These are phyloP conservation scores for Aspergillus heteromorphus DNA, from an alignment of 495 filamentous ascomycete genomes.

Conservation along the genomic window DNA sequence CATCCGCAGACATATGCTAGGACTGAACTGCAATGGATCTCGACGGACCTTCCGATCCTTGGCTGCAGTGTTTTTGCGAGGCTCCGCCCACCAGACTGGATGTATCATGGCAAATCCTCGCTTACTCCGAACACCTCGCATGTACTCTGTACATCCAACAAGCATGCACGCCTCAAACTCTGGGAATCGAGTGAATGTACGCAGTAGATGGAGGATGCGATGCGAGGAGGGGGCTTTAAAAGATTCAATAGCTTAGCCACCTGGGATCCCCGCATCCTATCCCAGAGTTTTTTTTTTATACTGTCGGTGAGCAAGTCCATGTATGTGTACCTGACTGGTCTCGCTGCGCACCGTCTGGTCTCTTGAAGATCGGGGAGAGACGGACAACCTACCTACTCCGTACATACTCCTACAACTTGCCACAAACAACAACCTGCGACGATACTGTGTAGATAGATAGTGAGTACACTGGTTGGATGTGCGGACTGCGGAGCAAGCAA, in stretches of 20 bases:
- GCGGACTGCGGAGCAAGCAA: too few relatives aligned
- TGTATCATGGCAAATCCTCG: not conserved
- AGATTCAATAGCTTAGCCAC: conserved; percentile 12
- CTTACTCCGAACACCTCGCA: not conserved
- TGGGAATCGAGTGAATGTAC: not conserved
- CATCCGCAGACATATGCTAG: not conserved
- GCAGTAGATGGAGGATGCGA: too few relatives aligned
- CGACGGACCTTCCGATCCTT: not conserved
- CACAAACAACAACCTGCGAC: too few relatives aligned
- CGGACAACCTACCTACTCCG: not conserved
- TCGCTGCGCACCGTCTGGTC: not conserved
- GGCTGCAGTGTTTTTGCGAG: not conserved
- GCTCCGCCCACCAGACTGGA: not conserved
- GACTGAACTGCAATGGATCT: not conserved
- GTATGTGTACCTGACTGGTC: not conserved
- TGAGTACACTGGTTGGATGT: too few relatives aligned
- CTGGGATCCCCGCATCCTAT: not conserved
- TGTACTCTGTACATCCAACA: not conserved
- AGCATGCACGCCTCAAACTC: not conserved
- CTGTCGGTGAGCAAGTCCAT: conserved; percentile 3
- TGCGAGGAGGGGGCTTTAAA: conserved; percentile 6
- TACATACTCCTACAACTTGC: too few relatives aligned
- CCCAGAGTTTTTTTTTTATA: conserved; percentile 2
- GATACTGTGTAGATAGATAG: too few relatives aligned
- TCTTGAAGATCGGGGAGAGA: too few relatives aligned